phyloP scores from a whole-genome alignment of 768 basidiomycete genomes.

The Cystofilobasidium macerans region DNA sequence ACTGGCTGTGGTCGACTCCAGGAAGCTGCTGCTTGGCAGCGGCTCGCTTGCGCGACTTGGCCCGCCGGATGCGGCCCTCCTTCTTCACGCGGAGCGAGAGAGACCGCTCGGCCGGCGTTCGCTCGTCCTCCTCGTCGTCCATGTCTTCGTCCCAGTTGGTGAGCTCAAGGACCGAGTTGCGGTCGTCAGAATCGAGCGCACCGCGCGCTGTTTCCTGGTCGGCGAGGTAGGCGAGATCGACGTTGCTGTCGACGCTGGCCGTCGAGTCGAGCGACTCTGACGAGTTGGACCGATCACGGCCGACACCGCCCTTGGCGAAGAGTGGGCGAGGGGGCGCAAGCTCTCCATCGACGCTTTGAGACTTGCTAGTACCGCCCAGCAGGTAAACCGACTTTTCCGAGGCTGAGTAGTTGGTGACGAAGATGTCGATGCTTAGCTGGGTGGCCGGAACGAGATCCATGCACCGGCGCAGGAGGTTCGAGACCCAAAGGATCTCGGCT shows the following conservation, averaged over 20 bases:
- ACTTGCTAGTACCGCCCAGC: conserved; percentile 40
- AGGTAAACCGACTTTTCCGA: conserved; percentile 65
- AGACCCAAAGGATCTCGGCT: conserved; percentile 72
- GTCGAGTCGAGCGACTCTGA: conserved; percentile 25
- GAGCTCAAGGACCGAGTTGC: conserved; percentile 50
- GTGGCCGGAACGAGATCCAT: conserved; percentile 45
- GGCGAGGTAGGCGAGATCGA: conserved; percentile 28
- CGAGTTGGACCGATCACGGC: conserved; percentile 25
- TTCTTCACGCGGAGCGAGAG: conserved; percentile 49
- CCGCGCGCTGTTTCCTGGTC: conserved; percentile 7
- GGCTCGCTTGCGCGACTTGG: conserved; percentile 39
- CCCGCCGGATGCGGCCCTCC: conserved; percentile 53
- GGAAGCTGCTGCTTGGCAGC: not conserved
- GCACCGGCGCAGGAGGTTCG: conserved; percentile 54
- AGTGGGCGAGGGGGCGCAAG: conserved; percentile 34
- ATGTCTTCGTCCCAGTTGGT: conserved; percentile 54
- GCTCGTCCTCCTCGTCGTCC: conserved; percentile 54
- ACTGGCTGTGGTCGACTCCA: not conserved
- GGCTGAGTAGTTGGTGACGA: conserved; percentile 49
- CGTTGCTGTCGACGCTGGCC: conserved; percentile 26
- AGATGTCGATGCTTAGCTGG: conserved; percentile 57
- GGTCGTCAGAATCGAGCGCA: conserved; percentile 29
- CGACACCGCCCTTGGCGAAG: conserved; percentile 30
- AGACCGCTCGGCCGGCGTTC: conserved; percentile 49
- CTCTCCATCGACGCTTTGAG: conserved; percentile 19